Evolutionary conservation across 2,329 filamentous ascomycete species (phyloP).

Genomic region (Aciculosporium take): DNA sequence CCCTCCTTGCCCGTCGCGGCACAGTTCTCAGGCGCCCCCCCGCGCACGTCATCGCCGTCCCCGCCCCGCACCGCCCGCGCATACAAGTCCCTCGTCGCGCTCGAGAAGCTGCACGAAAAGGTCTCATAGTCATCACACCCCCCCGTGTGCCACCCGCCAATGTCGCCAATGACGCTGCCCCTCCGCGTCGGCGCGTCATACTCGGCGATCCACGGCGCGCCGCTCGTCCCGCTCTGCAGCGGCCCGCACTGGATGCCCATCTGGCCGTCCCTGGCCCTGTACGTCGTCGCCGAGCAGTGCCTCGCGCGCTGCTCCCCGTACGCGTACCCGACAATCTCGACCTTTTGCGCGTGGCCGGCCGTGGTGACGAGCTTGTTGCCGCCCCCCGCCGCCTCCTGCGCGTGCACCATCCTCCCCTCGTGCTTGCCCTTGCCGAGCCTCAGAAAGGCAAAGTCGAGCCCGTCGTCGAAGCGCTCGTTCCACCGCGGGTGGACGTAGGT

Average conservation of each 20-base stretch:
- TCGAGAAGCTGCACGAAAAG: slow-evolving; percentile 4
- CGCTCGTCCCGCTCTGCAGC: slow-evolving; percentile 7
- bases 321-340: slow-evolving; percentile 7
- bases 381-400: slow-evolving; percentile 6
- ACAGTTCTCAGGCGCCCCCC: slow-evolving; percentile 5
- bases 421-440: slow-evolving; percentile 6
- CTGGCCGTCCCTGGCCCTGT: slow-evolving; percentile 6
- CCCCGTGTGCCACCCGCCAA: slow-evolving; percentile 8
- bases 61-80: slow-evolving; percentile 1
- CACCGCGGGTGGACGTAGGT: slow-evolving; percentile 4
- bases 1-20: background rate
- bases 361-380: slow-evolving; percentile 6
- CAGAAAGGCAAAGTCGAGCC: slow-evolving; percentile 7
- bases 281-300: slow-evolving; percentile 5
- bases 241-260: slow-evolving; percentile 7
- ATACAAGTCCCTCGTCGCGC: slow-evolving; percentile 1
- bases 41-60: background rate
- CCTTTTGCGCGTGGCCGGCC: slow-evolving; percentile 4
- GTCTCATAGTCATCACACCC: slow-evolving; percentile 8
- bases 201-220: slow-evolving; percentile 6
- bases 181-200: slow-evolving; percentile 3
- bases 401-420: slow-evolving; percentile 5
- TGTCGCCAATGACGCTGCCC: slow-evolving; percentile 6
- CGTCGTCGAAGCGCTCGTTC: slow-evolving; percentile 4
- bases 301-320: slow-evolving; percentile 4